Evolutionary conservation across 1,284 basidiomycete genomes (phyloP), one percentile per base, ranked within the genome.

Genomic region (Bondarzewia mesenterica): DNA sequence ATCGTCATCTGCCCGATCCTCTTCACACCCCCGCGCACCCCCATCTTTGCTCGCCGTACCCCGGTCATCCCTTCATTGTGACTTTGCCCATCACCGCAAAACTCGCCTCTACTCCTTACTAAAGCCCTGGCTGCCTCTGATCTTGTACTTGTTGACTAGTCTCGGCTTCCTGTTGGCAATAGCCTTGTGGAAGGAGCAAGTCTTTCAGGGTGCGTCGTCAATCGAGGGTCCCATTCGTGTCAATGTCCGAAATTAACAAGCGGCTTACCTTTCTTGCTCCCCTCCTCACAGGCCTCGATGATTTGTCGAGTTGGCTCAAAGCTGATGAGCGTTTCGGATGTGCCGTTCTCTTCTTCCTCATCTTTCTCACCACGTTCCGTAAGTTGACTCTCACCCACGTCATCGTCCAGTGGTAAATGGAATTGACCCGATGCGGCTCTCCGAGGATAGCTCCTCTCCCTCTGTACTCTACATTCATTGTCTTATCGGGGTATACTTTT

Each of bases 401-500:
- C 50, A 38, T 46, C 38, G 45, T 52, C 51, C 38, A 47, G 46
- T 54, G 51, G n/a, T 32, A 7, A 32, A 10, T 32, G 56, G 55
- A 52, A 52, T 54, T 56, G 10, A 52, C 52, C 46, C 49, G 53
- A 36, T 47, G 47, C 44, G 46, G 45, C 22, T 26, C 40, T 42
- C 41, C 20, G 5, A 20, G 44, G 18, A 23, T 58, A 83, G 86
- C 89, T 48, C 90, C 90, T 37, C 59, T 93, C 45, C 90, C 89
- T 39, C 71, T 93, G 54, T 93, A 93, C 67, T 91, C 88, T 56
- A 93, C 89, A 7, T 74, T 93, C 67, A 89, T 92, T 64, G 77
- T 88, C 58, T 75, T 93, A 54, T 88, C 89, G 50, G 89, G 89
- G 35, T 93, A 92, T 67, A 89, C 89, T 14, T 93, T 84, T 60